Evolutionary conservation across 2,329 filamentous ascomycete species (phyloP).

Genomic region (Alternaria conjuncta): DNA sequence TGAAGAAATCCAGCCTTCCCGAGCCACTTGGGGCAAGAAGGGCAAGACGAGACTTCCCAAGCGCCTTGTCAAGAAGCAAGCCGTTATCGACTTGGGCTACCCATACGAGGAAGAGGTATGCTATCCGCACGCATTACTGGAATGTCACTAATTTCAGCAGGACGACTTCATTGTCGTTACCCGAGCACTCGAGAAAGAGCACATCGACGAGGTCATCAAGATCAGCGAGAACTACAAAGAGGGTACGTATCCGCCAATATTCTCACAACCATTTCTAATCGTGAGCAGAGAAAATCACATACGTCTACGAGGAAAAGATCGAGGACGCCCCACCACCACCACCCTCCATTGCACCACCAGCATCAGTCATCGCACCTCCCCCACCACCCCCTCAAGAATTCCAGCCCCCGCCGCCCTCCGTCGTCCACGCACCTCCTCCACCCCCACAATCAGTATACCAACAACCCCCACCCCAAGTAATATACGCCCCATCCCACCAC

Average conservation of each 20-base stretch:
- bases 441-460: conserved; percentile 28
- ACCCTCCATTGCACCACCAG: conserved; percentile 21
- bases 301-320: conserved; percentile 42
- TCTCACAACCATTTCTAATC: not conserved
- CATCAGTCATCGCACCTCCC: conserved; percentile 19
- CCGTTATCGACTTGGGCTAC: conserved; percentile 83
- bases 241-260: conserved; percentile 38
- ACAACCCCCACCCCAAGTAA: conserved; percentile 25
- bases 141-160: conserved; percentile 55
- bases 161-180: conserved; percentile 81
- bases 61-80: conserved; percentile 78
- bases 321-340: conserved; percentile 22
- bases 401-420: conserved; percentile 21
- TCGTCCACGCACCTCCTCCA: conserved; percentile 29
- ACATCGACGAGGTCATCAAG: conserved; percentile 88
- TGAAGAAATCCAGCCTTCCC: conserved; percentile 46
- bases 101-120: conserved; percentile 85
- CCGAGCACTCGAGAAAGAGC: conserved; percentile 83
- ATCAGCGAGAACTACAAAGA: conserved; percentile 76
- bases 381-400: conserved; percentile 30
- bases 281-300: conserved; percentile 43
- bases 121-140: not conserved
- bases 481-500: conserved; percentile 24
- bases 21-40: conserved; percentile 59
- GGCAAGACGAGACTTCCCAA: conserved; percentile 90